Percentiles rank a stretch among this genome's conserved stretches.
These are phyloP conservation scores for Microcera coccophila DNA, from an alignment of 2,329 filamentous ascomycete species.

Conservation along the genomic window DNA sequence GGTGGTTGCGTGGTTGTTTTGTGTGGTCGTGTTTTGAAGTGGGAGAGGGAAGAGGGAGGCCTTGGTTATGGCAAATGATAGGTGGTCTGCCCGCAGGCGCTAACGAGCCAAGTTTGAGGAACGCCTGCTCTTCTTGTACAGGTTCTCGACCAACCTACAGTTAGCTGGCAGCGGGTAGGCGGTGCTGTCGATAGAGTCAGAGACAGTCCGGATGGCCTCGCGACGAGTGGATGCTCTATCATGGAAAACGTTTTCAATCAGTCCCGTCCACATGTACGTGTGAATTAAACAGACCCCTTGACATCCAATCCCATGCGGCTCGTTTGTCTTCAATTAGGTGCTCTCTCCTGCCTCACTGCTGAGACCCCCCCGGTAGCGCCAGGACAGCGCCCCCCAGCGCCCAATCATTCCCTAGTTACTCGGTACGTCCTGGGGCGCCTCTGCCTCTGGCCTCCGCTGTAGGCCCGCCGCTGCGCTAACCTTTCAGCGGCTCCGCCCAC, in stretches of 20 bases:
- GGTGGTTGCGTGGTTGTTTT: neutral
- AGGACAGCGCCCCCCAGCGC: conserved; percentile 6
- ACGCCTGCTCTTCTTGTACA: conserved; percentile 5
- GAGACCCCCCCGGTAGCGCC: conserved; percentile 16
- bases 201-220: too few species aligned
- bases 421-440: conserved; percentile 3
- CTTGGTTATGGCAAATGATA: conserved; percentile 22
- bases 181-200: too few species aligned
- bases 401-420: conserved; percentile 22
- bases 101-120: conserved; percentile 11
- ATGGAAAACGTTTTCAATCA: too few species aligned
- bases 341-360: conserved; percentile 23
- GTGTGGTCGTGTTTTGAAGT: neutral
- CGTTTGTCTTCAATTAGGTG: conserved; percentile 20
- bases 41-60: conserved; percentile 9
- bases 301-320: conserved; percentile 5
- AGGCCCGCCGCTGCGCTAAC: conserved; percentile 27
- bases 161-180: too few species aligned
- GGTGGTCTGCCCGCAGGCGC: conserved; percentile 20
- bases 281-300: neutral
- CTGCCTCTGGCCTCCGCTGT: conserved; percentile 10
- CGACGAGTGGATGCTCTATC: too few species aligned
- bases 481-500: conserved; percentile 23
- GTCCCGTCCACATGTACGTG: neutral
- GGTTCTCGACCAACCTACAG: too few species aligned